These are phyloP conservation scores for Vigna unguiculata DNA, from an alignment of 306 rosid genomes.

Conservation along the genomic window DNA sequence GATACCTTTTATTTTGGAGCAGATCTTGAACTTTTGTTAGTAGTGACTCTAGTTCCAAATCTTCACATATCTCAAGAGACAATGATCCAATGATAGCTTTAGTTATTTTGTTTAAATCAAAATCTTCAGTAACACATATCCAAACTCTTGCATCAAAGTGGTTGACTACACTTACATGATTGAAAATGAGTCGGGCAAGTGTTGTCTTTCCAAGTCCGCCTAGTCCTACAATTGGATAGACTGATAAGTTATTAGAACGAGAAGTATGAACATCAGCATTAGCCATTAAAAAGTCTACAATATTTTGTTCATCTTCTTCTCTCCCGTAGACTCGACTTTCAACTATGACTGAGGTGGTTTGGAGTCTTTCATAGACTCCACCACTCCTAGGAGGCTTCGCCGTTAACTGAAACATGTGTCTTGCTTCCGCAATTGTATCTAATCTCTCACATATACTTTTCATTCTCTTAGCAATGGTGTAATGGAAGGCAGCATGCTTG, in stretches of 20 bases:
- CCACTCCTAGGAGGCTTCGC: too few relatives aligned
- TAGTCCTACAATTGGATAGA: constrained; percentile 36
- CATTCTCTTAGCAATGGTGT: constrained; percentile 26
- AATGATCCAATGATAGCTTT: constrained; percentile 30
- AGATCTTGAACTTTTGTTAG: constrained; percentile 12
- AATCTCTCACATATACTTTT: constrained; percentile 14
- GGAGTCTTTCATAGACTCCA: too few relatives aligned
- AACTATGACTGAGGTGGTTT: constrained; percentile 29
- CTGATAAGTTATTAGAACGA: neutral
- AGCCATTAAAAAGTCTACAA: constrained; percentile 37
- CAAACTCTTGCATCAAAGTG: constrained; percentile 40
- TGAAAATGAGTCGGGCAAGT: constrained; percentile 43
- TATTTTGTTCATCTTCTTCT: constrained; percentile 16
- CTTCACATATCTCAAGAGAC: neutral
- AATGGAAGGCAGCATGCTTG: constrained; percentile 6
- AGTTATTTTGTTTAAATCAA: constrained; percentile 16
- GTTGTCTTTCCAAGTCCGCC: constrained; percentile 54
- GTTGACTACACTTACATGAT: constrained; percentile 19
- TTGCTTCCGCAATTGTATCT: constrained; percentile 30
- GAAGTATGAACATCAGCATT: constrained; percentile 17
- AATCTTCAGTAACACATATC: constrained; percentile 47
- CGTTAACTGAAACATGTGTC: constrained; percentile 6
- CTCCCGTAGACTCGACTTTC: constrained; percentile 42
- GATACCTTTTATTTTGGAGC: constrained; percentile 21
- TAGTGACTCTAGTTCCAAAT: constrained; percentile 1